Conservation (phyloP, 2,329 filamentous ascomycete species). For the Decorospora gaudefroyi region DNA sequence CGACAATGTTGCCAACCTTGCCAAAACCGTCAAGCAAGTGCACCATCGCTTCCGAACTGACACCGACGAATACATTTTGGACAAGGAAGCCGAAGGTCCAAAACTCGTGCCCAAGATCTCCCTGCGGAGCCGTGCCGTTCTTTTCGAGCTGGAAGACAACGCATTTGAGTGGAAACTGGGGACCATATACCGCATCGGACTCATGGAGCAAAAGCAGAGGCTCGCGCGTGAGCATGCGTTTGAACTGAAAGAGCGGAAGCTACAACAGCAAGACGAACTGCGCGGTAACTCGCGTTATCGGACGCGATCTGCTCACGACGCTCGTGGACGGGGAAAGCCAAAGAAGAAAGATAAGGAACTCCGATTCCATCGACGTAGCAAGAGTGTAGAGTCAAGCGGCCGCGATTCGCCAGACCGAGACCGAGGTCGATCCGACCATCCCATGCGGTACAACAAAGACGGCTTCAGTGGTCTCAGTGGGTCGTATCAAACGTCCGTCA, state of each 20-base stretch:
- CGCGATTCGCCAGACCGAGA: conserved; percentile 33
- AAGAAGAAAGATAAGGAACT: conserved; percentile 39
- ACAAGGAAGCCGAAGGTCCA: conserved; percentile 81
- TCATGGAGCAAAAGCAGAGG: conserved; percentile 87
- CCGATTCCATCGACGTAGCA: conserved; percentile 47
- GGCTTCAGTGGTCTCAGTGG: conserved; percentile 73
- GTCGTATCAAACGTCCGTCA: conserved; percentile 70
- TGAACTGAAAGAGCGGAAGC: conserved; percentile 80
- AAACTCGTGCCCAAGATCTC: conserved; percentile 87
- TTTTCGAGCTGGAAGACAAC: conserved; percentile 94
- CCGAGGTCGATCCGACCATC: conserved; percentile 48
- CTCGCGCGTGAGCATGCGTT: conserved; percentile 90
- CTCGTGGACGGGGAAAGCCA: conserved; percentile 45
- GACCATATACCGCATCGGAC: conserved; percentile 86
- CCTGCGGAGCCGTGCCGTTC: conserved; percentile 75
- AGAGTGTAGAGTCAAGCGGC: conserved; percentile 43
- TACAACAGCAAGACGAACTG: conserved; percentile 65
- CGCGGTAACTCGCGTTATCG: conserved; percentile 57
- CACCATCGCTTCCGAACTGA: conserved; percentile 89
- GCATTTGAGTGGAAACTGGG: conserved; percentile 97
- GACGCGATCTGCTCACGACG: conserved; percentile 57
- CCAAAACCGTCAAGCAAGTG: conserved; percentile 88
- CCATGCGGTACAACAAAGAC: conserved; percentile 77
- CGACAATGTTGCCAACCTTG: conserved; percentile 88
- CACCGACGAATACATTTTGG: conserved; percentile 83